Conservation (phyloP, 1,284 basidiomycete genomes). For the Irpex sp. region DNA sequence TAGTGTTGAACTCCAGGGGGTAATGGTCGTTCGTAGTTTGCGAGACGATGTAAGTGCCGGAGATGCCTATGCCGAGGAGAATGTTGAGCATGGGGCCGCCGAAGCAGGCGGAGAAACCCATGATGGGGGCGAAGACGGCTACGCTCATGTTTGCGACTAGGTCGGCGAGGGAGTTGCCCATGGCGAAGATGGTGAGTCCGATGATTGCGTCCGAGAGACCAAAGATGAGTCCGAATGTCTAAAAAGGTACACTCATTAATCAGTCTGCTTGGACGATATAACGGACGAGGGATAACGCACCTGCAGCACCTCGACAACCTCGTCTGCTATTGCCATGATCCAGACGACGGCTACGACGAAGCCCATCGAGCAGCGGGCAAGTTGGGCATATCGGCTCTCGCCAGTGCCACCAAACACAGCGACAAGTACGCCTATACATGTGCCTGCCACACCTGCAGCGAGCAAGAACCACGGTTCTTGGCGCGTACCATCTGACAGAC, state of each 20-base stretch:
- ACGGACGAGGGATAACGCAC: slow-evolving; percentile 33
- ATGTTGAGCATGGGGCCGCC: slow-evolving; percentile 97
- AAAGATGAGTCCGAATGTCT: slow-evolving; percentile 85
- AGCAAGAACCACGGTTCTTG: slow-evolving; percentile 52
- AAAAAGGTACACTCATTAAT: too few species aligned
- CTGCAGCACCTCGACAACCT: slow-evolving; percentile 84
- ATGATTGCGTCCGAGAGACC: slow-evolving; percentile 97
- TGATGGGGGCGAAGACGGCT: slow-evolving; percentile 80
- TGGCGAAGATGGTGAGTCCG: slow-evolving; percentile 92
- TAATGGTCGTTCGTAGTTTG: slow-evolving; percentile 52
- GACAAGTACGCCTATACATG: slow-evolving; percentile 50
- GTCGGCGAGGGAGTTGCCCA: slow-evolving; percentile 95
- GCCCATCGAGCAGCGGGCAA: slow-evolving; percentile 82
- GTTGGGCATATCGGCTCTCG: slow-evolving; percentile 50
- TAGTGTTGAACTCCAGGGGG: slow-evolving; percentile 72
- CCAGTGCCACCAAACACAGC: slow-evolving; percentile 60
- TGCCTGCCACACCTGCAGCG: slow-evolving; percentile 49
- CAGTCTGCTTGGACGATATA: too few species aligned
- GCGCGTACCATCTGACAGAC: slow-evolving; percentile 46
- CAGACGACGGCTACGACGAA: slow-evolving; percentile 87
- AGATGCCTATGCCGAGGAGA: slow-evolving; percentile 82
- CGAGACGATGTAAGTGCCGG: slow-evolving; percentile 68
- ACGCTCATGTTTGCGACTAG: slow-evolving; percentile 95
- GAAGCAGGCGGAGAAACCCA: slow-evolving; percentile 93
- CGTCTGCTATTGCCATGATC: slow-evolving; percentile 95